These are phyloP conservation scores for Gautieria morchelliformis DNA, from an alignment of 768 basidiomycete genomes.

Conservation along the genomic window DNA sequence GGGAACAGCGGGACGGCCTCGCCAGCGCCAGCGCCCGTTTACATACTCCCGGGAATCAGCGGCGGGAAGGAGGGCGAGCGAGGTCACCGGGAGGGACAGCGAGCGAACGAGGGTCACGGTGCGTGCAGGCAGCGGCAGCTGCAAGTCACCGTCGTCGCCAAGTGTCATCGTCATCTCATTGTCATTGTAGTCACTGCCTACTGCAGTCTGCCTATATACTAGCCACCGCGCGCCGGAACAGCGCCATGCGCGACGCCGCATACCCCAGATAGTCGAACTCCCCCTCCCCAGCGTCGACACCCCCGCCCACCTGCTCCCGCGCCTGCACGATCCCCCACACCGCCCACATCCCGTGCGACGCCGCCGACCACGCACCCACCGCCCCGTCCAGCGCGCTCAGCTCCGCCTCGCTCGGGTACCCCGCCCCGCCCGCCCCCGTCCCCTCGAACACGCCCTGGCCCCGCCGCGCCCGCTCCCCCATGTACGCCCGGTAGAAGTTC, in stretches of 20 bases:
- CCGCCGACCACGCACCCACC: conserved; percentile 82
- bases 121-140: too few relatives aligned
- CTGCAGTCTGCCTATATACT: too few relatives aligned
- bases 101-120: too few relatives aligned
- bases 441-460: too few relatives aligned
- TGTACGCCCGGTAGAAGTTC: conserved; percentile 82
- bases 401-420: conserved; percentile 29
- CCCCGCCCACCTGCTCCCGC: conserved; percentile 39
- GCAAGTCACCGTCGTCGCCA: too few relatives aligned
- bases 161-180: too few relatives aligned
- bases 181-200: too few relatives aligned
- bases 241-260: conserved; percentile 55
- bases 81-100: too few relatives aligned
- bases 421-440: neutral
- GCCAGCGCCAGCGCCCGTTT: neutral
- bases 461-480: conserved; percentile 36
- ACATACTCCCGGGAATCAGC: neutral
- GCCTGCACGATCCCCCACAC: conserved; percentile 94
- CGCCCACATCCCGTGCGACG: conserved; percentile 87
- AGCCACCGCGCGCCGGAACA: conserved; percentile 29
- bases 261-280: conserved; percentile 88
- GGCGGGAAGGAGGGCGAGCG: too few relatives aligned
- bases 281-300: conserved; percentile 24
- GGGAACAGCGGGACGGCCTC: neutral
- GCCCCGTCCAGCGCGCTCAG: conserved; percentile 62